Evolutionary conservation across 352 stramenopile species (phyloP).

Genomic region (Globisporangium recalcitrans): DNA sequence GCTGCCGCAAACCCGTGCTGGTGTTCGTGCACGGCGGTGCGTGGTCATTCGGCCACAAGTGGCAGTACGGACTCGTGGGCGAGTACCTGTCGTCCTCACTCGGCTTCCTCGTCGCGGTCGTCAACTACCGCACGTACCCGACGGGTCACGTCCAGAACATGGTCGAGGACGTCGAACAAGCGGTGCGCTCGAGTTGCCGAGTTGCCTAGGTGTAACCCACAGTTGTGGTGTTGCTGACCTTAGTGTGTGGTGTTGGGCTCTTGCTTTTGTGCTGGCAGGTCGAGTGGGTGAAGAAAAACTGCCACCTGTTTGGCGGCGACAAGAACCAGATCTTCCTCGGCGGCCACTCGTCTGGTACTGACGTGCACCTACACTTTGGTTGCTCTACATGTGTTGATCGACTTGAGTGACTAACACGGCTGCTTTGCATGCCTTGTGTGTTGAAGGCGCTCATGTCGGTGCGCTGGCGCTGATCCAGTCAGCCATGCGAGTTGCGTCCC

Average conservation of each 20-base stretch:
- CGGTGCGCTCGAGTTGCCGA: too few relatives aligned
- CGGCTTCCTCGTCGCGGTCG: slow-evolving; percentile 76
- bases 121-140: slow-evolving; percentile 91
- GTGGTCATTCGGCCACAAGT: slow-evolving; percentile 80
- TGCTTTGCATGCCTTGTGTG: neutral
- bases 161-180: slow-evolving; percentile 81
- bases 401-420: neutral
- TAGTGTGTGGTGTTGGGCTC: neutral
- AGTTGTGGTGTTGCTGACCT: neutral
- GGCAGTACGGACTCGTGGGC: slow-evolving; percentile 68
- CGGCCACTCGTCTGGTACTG: slow-evolving; percentile 56
- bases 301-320: slow-evolving; percentile 44
- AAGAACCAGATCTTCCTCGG: slow-evolving; percentile 41
- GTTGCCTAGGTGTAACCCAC: neutral
- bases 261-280: slow-evolving; percentile 26
- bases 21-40: slow-evolving; percentile 90
- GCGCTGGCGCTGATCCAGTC: slow-evolving; percentile 55
- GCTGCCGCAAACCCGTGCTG: slow-evolving; percentile 52
- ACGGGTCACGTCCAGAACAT: slow-evolving; percentile 80
- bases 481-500: slow-evolving; percentile 25
- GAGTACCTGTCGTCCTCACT: slow-evolving; percentile 43
- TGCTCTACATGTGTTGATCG: too few relatives aligned
- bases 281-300: slow-evolving; percentile 50
- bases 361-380: neutral
- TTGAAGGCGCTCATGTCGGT: slow-evolving; percentile 47